Percentiles rank a stretch among this genome's conserved stretches.
phyloP scores from a whole-genome alignment of 2,329 filamentous ascomycete species.

The Mollisiaceae sp. region DNA sequence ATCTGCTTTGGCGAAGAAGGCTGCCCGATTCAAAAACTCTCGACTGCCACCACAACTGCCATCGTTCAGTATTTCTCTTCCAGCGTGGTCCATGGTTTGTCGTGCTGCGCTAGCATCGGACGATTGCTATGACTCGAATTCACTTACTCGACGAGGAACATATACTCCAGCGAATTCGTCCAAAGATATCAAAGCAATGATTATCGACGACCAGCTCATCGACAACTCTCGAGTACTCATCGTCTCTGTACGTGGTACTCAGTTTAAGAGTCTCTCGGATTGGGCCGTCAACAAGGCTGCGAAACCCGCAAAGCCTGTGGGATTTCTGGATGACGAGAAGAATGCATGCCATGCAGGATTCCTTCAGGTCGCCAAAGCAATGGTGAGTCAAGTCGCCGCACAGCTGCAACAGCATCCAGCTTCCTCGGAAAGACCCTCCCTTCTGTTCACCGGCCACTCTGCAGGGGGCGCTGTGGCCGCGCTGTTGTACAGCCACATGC shows the following conservation, averaged over 20 bases:
- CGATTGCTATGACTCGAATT: slow-evolving; percentile 14
- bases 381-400: slow-evolving; percentile 44
- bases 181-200: slow-evolving; percentile 19
- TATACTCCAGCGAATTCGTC: slow-evolving; percentile 16
- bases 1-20: slow-evolving; percentile 12
- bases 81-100: slow-evolving; percentile 14
- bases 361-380: slow-evolving; percentile 53
- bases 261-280: slow-evolving; percentile 10
- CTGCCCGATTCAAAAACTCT: slow-evolving; percentile 16
- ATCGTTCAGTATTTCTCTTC: slow-evolving; percentile 10
- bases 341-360: slow-evolving; percentile 50
- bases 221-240: slow-evolving; percentile 14
- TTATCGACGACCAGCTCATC: slow-evolving; percentile 13
- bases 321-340: slow-evolving; percentile 17
- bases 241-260: slow-evolving; percentile 10
- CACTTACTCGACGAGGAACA: slow-evolving; percentile 14
- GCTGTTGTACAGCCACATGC: slow-evolving; percentile 12
- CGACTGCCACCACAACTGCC: slow-evolving; percentile 13
- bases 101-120: slow-evolving; percentile 14
- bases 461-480: slow-evolving; percentile 23
- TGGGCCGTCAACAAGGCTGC: slow-evolving; percentile 17
- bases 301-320: slow-evolving; percentile 15
- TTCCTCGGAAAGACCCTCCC: slow-evolving; percentile 17
- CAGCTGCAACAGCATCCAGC: slow-evolving; percentile 14
- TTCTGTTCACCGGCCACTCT: slow-evolving; percentile 27